Evolutionary conservation across 306 rosid genomes (phyloP), one percentile per base, ranked within the genome.

Genomic region (Sindora glabra): DNA sequence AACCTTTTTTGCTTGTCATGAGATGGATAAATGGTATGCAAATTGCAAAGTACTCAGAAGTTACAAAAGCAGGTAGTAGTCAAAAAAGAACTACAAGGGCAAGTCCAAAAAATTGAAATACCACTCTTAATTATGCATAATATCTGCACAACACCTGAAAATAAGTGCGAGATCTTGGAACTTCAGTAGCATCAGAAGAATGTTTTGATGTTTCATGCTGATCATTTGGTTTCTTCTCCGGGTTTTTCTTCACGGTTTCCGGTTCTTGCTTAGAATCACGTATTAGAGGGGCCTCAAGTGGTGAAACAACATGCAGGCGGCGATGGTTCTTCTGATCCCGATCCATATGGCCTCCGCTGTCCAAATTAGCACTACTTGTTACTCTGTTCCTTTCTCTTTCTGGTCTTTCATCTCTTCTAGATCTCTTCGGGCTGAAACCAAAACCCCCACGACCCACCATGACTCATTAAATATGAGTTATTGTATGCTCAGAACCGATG

Each of bases 381-480:
- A 55, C 26, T 76, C 81, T 84, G 44, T 76, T 84, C 8, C 70
- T 77, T 21, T 56, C 83, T 14, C 72, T 73, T 62, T 59, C 84
- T 18, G 69, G 78, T 48, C 72, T 76, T 36, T 70, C 85, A 76
- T 81, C 90, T 76, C 90, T 92, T 81, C 85, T 86, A 29, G 76
- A 74, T 74, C 88, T 77, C 83, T 81, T 88, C 16, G 94, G 86
- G 71, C 99, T 88, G 73, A 23, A 55, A 58, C 18, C 46, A 71
- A 10, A n/a, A n/a, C n/a, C n/a, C n/a, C 16, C 34, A 38, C 61
- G 77, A 65, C 34, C 70, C 62, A 18, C 30, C 34, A 29, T 29
- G 6, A 27, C 6, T 27, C 3, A 15, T 56, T 48, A 49, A 6
- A 66, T 16, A 48, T 22, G 54, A 67, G 16, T 34, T 37, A 56